phyloP scores from a whole-genome alignment of 768 basidiomycete species.

The Lentinula raphanica region DNA sequence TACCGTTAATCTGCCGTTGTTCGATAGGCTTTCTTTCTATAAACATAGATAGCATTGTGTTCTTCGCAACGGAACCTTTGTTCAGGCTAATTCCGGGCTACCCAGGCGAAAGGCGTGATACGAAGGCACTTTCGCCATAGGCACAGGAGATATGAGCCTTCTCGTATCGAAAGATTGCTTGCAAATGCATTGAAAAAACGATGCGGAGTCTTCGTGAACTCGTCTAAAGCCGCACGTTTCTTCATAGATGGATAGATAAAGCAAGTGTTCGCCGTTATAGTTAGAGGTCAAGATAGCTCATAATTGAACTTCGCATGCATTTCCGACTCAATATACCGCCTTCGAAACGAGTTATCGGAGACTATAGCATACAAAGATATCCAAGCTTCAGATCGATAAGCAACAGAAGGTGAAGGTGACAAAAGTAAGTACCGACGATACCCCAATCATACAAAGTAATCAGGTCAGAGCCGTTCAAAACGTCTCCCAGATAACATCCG shows the following conservation, averaged over 20 bases:
- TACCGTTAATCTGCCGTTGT: neutral
- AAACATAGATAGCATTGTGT: neutral
- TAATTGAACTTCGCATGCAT: too few species aligned
- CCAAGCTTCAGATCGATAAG: neutral
- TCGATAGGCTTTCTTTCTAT: neutral
- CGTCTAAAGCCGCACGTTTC: neutral
- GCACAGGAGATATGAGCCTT: neutral
- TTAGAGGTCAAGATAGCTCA: neutral
- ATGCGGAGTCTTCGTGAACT: too few species aligned
- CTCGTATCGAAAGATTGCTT: too few species aligned
- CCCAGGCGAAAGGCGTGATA: neutral
- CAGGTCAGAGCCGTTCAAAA: conserved; percentile 34
- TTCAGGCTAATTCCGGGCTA: too few species aligned
- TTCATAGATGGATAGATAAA: conserved; percentile 1
- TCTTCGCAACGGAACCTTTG: neutral
- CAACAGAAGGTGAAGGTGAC: neutral
- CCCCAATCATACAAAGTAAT: neutral
- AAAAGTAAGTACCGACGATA: neutral
- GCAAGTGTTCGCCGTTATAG: neutral
- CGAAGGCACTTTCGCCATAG: conserved; percentile 2
- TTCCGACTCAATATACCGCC: neutral
- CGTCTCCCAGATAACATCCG: conserved; percentile 72
- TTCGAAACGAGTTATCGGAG: neutral
- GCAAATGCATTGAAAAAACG: too few species aligned
- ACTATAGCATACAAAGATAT: neutral